phyloP scores from a whole-genome alignment of 1,284 basidiomycete species.

The Ceratobasidium sp. region DNA sequence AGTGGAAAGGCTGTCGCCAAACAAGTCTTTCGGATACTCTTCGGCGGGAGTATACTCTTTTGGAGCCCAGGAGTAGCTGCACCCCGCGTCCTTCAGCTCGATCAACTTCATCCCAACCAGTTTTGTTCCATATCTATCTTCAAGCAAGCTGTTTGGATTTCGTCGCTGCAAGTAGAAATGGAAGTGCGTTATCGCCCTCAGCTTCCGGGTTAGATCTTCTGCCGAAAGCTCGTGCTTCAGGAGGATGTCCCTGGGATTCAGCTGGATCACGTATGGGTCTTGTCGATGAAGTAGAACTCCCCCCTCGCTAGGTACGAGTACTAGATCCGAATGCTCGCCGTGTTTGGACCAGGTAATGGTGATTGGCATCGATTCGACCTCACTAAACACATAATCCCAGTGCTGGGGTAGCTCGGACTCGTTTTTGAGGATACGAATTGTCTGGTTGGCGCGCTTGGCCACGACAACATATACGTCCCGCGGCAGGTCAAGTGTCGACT shows the following conservation, averaged over 20 bases:
- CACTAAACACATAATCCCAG: constrained; percentile 9
- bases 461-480: constrained; percentile 27
- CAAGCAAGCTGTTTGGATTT: neutral
- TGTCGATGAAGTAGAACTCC: constrained; percentile 9
- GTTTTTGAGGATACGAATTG: constrained; percentile 19
- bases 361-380: constrained; percentile 16
- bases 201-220: neutral
- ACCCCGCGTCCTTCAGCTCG: constrained; percentile 2
- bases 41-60: neutral
- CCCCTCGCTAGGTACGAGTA: constrained; percentile 3
- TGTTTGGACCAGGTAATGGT: constrained; percentile 10
- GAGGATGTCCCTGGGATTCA: constrained; percentile 1
- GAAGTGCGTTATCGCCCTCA: neutral
- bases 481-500: constrained; percentile 4
- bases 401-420: neutral
- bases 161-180: constrained; percentile 24
- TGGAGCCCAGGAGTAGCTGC: too few relatives aligned
- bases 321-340: constrained; percentile 22
- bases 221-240: neutral
- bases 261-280: neutral
- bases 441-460: constrained; percentile 32
- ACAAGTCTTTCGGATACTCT: neutral
- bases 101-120: constrained; percentile 18
- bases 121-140: too few relatives aligned
- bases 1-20: constrained; percentile 7